These are phyloP conservation scores for Aspergillus aculeatinus DNA, from an alignment of 2,329 filamentous ascomycete genomes.

Conservation along the genomic window DNA sequence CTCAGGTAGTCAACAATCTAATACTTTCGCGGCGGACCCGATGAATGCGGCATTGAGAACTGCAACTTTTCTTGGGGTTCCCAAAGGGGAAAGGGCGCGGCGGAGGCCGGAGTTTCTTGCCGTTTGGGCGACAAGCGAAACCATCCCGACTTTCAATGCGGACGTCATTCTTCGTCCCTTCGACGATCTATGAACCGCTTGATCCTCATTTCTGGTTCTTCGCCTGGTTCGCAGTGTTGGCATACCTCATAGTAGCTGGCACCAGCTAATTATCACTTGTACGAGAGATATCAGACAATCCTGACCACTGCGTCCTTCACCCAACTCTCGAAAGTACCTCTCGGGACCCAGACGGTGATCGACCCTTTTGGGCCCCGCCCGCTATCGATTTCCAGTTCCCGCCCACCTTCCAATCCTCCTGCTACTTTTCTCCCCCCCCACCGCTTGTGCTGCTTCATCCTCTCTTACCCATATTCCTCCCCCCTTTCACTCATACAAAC, in stretches of 20 bases:
- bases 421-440: constrained; percentile 12
- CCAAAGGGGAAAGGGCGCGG: constrained; percentile 11
- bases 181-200: neutral
- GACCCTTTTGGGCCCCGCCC: constrained; percentile 32
- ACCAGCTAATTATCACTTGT: neutral
- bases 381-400: constrained; percentile 33
- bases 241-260: neutral
- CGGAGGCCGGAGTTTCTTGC: constrained; percentile 21
- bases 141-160: constrained; percentile 8
- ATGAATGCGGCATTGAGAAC: constrained; percentile 1
- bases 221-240: neutral
- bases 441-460: neutral
- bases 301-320: neutral
- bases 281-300: neutral
- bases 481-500: neutral
- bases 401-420: constrained; percentile 25
- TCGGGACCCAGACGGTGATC: neutral
- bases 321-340: neutral
- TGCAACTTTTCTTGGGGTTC: constrained; percentile 15
- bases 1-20: neutral
- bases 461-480: neutral
- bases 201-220: neutral
- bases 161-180: constrained; percentile 21
- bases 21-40: no score
- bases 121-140: constrained; percentile 12